phyloP scores from a whole-genome alignment of 495 filamentous ascomycete genomes.

The Platismatia glauca region DNA sequence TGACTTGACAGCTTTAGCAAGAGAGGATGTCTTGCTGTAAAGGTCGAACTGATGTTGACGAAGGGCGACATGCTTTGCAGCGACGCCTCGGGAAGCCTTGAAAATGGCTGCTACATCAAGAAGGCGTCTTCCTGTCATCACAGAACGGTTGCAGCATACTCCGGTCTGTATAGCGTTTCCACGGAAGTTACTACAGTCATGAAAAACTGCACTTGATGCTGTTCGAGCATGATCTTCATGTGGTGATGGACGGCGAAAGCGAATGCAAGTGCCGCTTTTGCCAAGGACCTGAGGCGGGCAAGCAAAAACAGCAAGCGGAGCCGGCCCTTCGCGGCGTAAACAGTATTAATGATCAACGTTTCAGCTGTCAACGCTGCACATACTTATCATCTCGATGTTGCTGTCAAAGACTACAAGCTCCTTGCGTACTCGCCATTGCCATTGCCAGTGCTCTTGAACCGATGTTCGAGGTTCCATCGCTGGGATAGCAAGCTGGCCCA shows the following conservation, averaged over 20 bases:
- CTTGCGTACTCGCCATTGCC: neutral
- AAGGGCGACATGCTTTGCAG: conserved; percentile 69
- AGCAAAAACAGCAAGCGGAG: neutral
- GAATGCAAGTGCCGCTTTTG: neutral
- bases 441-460: neutral
- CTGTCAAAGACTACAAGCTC: neutral
- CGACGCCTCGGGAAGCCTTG: conserved; percentile 68
- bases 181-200: neutral
- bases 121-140: conserved; percentile 62
- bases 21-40: conserved; percentile 66
- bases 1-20: conserved; percentile 56
- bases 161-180: neutral
- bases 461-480: neutral
- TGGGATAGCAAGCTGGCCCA: conserved; percentile 12
- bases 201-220: neutral
- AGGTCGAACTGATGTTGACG: conserved; percentile 68
- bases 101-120: conserved; percentile 72
- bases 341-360: too few species aligned
- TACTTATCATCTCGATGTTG: neutral
- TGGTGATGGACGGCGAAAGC: neutral
- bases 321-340: neutral
- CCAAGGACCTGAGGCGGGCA: neutral
- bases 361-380: neutral
- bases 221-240: neutral
- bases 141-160: neutral